Evolutionary conservation across 106 monocot species (phyloP), one percentile per base, ranked within the genome.

Genomic region (Dioscorea dumetorum): DNA sequence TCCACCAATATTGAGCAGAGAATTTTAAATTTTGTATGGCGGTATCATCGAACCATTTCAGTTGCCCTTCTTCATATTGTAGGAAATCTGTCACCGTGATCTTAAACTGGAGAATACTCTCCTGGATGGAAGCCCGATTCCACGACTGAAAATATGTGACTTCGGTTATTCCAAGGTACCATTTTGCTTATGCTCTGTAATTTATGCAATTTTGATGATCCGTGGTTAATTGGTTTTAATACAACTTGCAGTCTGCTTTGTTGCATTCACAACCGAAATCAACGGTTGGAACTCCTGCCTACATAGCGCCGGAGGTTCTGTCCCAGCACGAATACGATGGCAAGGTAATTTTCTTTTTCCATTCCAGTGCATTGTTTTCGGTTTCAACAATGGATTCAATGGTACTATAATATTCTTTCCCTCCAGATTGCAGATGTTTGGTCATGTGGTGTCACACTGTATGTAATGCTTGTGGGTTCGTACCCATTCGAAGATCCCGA

Each of bases 361-460:
- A 7, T 62, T 11, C 31, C 14, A 31, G 32, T 12, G 14, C 33
- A 12, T 35, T 34, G 12, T 17, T 33, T 15, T 16, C 12, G 41
- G 16, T 17, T 34, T 63, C 63, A 17, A 24, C 12, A 8, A 63
- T 63, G 5, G 17, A 17, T 34, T 17, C 34, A 41, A 16, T 34
- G 12, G 18, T 19, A 33, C 16, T 14, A 8, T 58, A 13, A 17
- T 48, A 2, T 35, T 22, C 50, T 57, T 57, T 23, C n/a, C 24
- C 12, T 70, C 8, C 79, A 95, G 97, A 79, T 92, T 69, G 97
- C 97, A 76, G 97, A 97, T 84, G 91, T 97, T 58, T 97, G 97
- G 97, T 97, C 97, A 4, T 92, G 91, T 66, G 97, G 97, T 33
- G 97, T 97, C 19, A 97, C 97, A 56, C 58, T 97, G 57, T 97